Conservation (phyloP, 306 rosid genomes). For the Hippophae gyantsensis region DNA sequence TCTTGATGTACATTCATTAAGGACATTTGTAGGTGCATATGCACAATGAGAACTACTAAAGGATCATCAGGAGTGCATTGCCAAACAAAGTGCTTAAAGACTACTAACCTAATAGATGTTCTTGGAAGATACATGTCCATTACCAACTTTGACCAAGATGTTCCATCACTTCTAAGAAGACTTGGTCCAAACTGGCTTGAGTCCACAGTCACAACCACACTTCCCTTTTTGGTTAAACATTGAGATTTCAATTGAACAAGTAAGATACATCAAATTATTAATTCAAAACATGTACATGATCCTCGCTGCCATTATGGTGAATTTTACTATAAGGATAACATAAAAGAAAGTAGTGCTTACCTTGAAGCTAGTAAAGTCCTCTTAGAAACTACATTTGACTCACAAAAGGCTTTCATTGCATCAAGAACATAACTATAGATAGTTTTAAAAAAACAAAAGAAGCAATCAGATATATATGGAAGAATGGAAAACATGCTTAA, state of each 20-base stretch:
- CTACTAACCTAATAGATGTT: slow-evolving; percentile 54
- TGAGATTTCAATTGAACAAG: slow-evolving; percentile 17
- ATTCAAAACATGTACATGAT: slow-evolving; percentile 12
- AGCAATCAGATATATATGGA: slow-evolving; percentile 9
- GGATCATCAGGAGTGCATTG: not conserved
- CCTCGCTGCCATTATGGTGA: not conserved
- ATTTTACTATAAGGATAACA: not conserved
- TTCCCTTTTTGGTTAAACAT: slow-evolving; percentile 58
- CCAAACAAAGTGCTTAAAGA: slow-evolving; percentile 1
- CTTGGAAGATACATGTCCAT: slow-evolving; percentile 2
- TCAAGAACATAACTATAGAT: too few relatives aligned
- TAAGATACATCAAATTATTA: slow-evolving; percentile 26
- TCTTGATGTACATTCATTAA: too few relatives aligned
- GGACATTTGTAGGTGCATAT: too few relatives aligned
- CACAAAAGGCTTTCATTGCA: slow-evolving; percentile 18
- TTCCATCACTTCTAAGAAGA: slow-evolving; percentile 12
- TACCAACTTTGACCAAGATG: too few relatives aligned
- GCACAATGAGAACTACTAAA: too few relatives aligned
- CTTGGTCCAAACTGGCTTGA: slow-evolving; percentile 35
- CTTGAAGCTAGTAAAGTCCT: slow-evolving; percentile 36
- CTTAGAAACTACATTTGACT: slow-evolving; percentile 30
- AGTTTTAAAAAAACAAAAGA: not conserved
- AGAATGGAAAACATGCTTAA: slow-evolving; percentile 10
- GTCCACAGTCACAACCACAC: slow-evolving; percentile 38
- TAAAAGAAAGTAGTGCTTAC: slow-evolving; percentile 37